Base-by-base conservation (phyloP, 2,329 filamentous ascomycete genomes). In the Phymatotrichopsis omnivora region DNA sequence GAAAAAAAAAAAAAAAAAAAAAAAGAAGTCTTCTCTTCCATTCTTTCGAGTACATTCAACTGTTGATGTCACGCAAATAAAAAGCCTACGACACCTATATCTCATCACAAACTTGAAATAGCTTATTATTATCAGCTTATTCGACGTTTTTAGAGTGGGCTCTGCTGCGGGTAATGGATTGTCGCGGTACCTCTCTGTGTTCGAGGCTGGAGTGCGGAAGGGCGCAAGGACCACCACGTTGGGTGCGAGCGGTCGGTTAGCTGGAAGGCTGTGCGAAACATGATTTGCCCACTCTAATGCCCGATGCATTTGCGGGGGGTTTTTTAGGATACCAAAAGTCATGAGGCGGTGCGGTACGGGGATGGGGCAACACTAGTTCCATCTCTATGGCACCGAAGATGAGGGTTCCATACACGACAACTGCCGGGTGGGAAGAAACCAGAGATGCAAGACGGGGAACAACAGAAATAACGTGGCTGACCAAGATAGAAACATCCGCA, bases 401-500 rank as follows among this genome's bases (percentile, higher is more conserved):
- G 12, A 11, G 7, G 31, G 48, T 44, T 28, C 24, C 29, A 25
- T 19, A 34, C 31, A 40, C 44, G 36, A 42, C 34, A 36, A 47
- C 43, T 51, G 44, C 48, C 44, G 48, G 45, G 48, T 48, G 37
- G 40, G 30, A 38, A 29, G 27, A 34, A 43, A n/a, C n/a, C n/a
- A n/a, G n/a, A n/a, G n/a, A n/a, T n/a, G n/a, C n/a, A n/a, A n/a
- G n/a, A n/a, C 36, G 37, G 36, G 25, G 23, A 34, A 20, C 24
- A 16, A 47, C 33, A 35, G 38, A 47, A 43, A 48, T 48, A 51
- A 47, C 48, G 48, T 44, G 48, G 44, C 45, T 29, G 34, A 51
- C 48, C 35, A 50, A 50, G 43, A 50, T 50, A 47, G 47, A 47
- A 51, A 40, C 38, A 48, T 27, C 20, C 43, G 47, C 39, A 47